Conservation (phyloP, 2,329 filamentous ascomycete species). For the Monosporascus sp. region DNA sequence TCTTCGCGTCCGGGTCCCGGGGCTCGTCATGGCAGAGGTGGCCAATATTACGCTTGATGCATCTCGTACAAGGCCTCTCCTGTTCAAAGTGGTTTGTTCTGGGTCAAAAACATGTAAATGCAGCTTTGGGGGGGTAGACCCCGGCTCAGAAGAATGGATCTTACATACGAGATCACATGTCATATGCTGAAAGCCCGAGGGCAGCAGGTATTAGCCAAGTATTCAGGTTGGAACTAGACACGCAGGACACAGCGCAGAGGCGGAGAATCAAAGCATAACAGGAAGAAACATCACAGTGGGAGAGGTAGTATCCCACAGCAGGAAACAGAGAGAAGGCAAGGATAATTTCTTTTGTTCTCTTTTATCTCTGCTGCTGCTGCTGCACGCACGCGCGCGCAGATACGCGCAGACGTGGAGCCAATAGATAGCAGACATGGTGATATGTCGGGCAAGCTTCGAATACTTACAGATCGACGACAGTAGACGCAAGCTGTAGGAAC, state of each 20-base stretch:
- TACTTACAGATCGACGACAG: conserved; percentile 84
- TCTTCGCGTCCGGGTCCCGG: conserved; percentile 76
- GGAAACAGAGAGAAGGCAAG: conserved; percentile 10
- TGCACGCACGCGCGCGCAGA: conserved; percentile 17
- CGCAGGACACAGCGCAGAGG: background rate
- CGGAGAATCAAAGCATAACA: background rate
- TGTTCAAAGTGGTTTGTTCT: conserved; percentile 39
- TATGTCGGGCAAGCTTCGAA: conserved; percentile 24
- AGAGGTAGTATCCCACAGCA: conserved; percentile 9
- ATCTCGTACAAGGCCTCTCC: conserved; percentile 95
- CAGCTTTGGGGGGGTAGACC: conserved; percentile 16
- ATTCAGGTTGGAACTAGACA: conserved; percentile 14
- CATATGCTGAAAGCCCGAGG: conserved; percentile 66
- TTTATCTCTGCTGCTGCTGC: conserved; percentile 1
- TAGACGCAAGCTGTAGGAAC: conserved; percentile 73
- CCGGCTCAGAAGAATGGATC: conserved; percentile 26
- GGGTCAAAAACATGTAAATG: conserved; percentile 28
- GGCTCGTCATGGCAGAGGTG: conserved; percentile 98
- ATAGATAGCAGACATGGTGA: conserved; percentile 20
- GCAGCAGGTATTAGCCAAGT: conserved; percentile 41
- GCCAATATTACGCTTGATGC: conserved; percentile 97
- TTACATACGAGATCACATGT: conserved; percentile 82
- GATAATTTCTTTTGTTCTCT: conserved; percentile 4
- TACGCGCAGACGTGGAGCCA: conserved; percentile 26
- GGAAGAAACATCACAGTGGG: background rate